Evolutionary conservation across 768 basidiomycete species (phyloP).

Genomic region (Leucocoprinus sp.): DNA sequence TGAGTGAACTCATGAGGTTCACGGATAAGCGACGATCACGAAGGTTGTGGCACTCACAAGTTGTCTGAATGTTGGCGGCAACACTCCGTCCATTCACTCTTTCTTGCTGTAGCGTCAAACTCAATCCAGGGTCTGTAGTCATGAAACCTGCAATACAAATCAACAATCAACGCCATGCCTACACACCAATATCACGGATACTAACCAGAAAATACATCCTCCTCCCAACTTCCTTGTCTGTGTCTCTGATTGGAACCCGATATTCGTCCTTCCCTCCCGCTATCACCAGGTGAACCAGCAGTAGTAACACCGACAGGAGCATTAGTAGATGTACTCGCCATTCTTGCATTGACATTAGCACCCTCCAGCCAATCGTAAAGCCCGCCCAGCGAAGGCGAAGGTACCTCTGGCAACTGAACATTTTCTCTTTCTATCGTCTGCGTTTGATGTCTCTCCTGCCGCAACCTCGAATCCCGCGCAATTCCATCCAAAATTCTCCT

Average conservation of each 20-base stretch:
- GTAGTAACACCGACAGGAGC: not conserved
- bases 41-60: not conserved
- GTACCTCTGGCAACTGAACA: slow-evolving; percentile 2
- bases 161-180: not conserved
- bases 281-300: not conserved
- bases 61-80: not conserved
- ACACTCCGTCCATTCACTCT: not conserved
- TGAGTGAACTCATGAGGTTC: not conserved
- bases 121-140: not conserved
- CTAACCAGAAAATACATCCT: slow-evolving; percentile 7
- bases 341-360: not conserved
- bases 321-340: not conserved
- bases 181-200: not conserved
- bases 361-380: slow-evolving; percentile 9
- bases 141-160: not conserved
- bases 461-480: not conserved
- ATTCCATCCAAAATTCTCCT: no score
- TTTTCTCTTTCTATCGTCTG: not conserved
- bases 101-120: not conserved
- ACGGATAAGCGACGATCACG: not conserved
- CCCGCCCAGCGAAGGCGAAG: slow-evolving; percentile 10
- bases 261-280: not conserved
- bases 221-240: slow-evolving; percentile 5
- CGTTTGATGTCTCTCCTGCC: not conserved
- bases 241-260: not conserved